These are phyloP conservation scores for Termitomyces sp. DNA, from an alignment of 768 basidiomycete genomes.

Conservation along the genomic window DNA sequence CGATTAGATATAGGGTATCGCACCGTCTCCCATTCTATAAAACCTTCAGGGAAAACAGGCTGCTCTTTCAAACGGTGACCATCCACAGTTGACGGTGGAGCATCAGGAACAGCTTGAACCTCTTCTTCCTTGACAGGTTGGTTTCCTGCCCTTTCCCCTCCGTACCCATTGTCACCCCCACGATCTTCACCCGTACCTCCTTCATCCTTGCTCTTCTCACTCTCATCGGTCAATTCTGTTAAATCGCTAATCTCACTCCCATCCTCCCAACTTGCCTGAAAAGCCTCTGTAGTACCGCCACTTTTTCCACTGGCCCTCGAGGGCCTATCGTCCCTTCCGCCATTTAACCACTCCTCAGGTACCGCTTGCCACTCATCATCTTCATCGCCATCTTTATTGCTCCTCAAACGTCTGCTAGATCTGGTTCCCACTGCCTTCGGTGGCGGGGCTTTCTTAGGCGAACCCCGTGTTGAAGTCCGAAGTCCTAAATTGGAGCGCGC, in stretches of 20 bases:
- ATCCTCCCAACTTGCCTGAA: conserved; percentile 54
- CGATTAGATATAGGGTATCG: conserved; percentile 13
- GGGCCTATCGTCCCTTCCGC: conserved; percentile 4
- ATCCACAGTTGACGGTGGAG: conserved; percentile 3
- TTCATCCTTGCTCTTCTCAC: conserved; percentile 7
- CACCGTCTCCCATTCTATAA: conserved; percentile 92
- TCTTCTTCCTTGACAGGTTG: conserved; percentile 10
- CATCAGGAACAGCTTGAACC: neutral
- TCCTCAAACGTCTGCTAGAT: conserved; percentile 60
- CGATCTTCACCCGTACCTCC: conserved; percentile 9
- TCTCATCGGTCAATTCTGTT: conserved; percentile 63
- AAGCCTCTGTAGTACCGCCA: conserved; percentile 5
- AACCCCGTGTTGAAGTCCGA: conserved; percentile 7
- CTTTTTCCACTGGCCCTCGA: conserved; percentile 6
- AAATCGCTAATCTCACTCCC: conserved; percentile 69
- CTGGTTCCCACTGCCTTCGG: conserved; percentile 45
- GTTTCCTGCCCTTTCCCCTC: conserved; percentile 7
- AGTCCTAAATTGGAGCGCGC: conserved; percentile 9
- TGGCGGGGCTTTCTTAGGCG: conserved; percentile 16
- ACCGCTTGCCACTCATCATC: conserved; percentile 78
- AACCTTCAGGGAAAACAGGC: conserved; percentile 37
- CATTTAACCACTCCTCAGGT: conserved; percentile 67
- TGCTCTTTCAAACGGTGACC: conserved; percentile 15
- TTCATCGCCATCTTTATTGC: conserved; percentile 48
- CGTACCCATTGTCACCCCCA: conserved; percentile 2